These are phyloP conservation scores for Botrytis galanthina DNA, from an alignment of 2,329 filamentous ascomycete species.

Conservation along the genomic window DNA sequence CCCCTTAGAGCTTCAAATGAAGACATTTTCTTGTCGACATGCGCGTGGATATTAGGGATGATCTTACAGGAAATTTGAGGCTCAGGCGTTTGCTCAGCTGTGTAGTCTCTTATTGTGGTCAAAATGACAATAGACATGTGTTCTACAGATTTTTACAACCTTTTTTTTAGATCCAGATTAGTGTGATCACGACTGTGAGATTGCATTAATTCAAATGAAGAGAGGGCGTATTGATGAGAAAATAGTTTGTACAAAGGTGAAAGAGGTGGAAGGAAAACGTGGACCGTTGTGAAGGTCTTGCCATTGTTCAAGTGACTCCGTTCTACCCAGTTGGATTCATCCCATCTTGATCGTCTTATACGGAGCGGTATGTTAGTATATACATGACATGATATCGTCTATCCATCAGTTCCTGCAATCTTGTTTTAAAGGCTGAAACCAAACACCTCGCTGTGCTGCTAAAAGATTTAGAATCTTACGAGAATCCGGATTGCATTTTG, in stretches of 20 bases:
- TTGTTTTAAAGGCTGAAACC: not conserved
- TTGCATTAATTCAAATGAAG: not conserved
- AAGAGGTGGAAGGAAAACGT: not conserved
- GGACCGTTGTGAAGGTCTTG: not conserved
- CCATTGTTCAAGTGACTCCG: not conserved
- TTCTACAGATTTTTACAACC: not conserved
- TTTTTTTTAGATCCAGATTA: too few relatives aligned
- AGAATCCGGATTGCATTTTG: not conserved
- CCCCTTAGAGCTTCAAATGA: not conserved
- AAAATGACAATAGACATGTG: not conserved
- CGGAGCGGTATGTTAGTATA: constrained; percentile 6
- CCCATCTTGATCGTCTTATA: not conserved
- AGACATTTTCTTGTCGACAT: not conserved
- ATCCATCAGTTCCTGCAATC: not conserved
- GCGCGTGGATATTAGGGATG: not conserved
- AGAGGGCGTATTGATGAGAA: not conserved
- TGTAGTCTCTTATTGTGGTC: not conserved
- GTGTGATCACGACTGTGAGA: not conserved
- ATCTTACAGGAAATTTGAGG: not conserved
- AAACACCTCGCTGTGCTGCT: constrained; percentile 9
- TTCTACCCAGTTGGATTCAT: not conserved
- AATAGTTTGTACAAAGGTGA: too few relatives aligned
- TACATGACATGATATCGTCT: not conserved
- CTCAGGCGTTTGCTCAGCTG: not conserved
- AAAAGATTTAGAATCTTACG: not conserved